These are phyloP conservation scores for Russula brevipes DNA, from an alignment of 768 basidiomycete genomes.

Conservation along the genomic window DNA sequence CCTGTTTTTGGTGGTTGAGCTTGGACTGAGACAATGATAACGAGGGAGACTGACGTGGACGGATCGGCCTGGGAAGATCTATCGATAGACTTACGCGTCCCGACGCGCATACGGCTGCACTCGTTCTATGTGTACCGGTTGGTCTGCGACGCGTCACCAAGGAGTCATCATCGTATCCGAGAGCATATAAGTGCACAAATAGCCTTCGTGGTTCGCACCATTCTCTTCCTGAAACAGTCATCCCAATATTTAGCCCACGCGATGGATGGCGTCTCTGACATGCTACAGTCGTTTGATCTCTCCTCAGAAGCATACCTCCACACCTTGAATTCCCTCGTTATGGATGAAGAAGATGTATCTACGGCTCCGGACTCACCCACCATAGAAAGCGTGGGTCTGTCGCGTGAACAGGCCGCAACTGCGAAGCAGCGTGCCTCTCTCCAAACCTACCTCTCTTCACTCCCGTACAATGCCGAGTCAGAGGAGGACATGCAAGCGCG, in stretches of 20 bases:
- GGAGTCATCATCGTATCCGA: conserved; percentile 8
- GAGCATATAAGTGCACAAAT: conserved; percentile 14
- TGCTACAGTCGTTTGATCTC: conserved; percentile 6
- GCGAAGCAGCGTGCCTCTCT: conserved; percentile 60
- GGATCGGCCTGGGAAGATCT: conserved; percentile 3
- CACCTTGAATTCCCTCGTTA: conserved; percentile 32
- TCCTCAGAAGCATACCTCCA: conserved; percentile 13
- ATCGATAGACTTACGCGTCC: conserved; percentile 18
- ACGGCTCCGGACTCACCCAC: conserved; percentile 41
- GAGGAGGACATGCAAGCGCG: conserved; percentile 64
- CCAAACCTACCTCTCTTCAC: conserved; percentile 57
- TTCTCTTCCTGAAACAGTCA: conserved; percentile 18
- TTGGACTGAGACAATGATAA: neutral
- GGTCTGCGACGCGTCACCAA: conserved; percentile 23
- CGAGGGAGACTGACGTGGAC: too few species aligned
- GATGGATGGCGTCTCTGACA: conserved; percentile 18
- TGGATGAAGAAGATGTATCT: conserved; percentile 49
- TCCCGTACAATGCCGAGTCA: conserved; percentile 72
- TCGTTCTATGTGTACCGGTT: neutral
- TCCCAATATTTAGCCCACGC: conserved; percentile 14
- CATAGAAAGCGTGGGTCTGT: conserved; percentile 31
- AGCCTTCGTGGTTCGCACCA: conserved; percentile 22
- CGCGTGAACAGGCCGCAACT: conserved; percentile 33
- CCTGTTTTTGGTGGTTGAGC: neutral
- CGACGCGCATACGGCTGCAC: neutral